Conservation (phyloP, 352 stramenopile genomes). For the Elongisporangium anandrum region DNA sequence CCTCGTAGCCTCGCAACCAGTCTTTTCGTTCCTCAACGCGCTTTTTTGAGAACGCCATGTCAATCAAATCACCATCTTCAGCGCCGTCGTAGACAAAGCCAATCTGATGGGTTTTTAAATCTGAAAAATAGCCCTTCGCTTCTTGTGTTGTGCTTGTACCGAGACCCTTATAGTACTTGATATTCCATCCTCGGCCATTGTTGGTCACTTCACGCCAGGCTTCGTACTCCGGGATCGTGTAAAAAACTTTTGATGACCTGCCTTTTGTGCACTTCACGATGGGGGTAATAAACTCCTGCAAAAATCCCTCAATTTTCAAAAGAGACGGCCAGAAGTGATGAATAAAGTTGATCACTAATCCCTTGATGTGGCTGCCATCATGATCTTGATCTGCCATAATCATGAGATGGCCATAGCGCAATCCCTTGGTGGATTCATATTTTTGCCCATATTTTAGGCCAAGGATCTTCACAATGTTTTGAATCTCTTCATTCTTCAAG, state of each 20-base stretch:
- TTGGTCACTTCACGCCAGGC: constrained; percentile 86
- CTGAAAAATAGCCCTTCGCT: constrained; percentile 97
- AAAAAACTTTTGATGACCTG: constrained; percentile 90
- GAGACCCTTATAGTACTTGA: constrained; percentile 99
- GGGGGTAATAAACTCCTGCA: constrained; percentile 96
- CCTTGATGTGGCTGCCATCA: constrained; percentile 99
- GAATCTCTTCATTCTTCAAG: constrained; percentile 97
- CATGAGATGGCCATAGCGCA: constrained; percentile 97
- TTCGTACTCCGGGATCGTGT: constrained; percentile 97
- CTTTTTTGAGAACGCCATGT: constrained; percentile 98
- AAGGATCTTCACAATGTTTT: constrained; percentile 96
- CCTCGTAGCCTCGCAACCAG: constrained; percentile 90
- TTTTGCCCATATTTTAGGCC: constrained; percentile 94
- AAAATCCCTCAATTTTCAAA: constrained; percentile 86
- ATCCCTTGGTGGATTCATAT: constrained; percentile 87
- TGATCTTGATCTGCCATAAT: constrained; percentile 99
- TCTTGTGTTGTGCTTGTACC: constrained; percentile 96
- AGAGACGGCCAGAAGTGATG: constrained; percentile 98
- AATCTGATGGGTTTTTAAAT: constrained; percentile 92
- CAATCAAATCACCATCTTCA: constrained; percentile 86
- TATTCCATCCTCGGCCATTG: constrained; percentile 91
- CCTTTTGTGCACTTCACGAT: constrained; percentile 96
- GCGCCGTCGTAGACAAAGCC: constrained; percentile 93
- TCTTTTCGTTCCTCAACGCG: constrained; percentile 94
- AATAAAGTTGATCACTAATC: constrained; percentile 98